Conservation (phyloP, 2,329 filamentous ascomycete genomes). For the Blumeria graminis region DNA sequence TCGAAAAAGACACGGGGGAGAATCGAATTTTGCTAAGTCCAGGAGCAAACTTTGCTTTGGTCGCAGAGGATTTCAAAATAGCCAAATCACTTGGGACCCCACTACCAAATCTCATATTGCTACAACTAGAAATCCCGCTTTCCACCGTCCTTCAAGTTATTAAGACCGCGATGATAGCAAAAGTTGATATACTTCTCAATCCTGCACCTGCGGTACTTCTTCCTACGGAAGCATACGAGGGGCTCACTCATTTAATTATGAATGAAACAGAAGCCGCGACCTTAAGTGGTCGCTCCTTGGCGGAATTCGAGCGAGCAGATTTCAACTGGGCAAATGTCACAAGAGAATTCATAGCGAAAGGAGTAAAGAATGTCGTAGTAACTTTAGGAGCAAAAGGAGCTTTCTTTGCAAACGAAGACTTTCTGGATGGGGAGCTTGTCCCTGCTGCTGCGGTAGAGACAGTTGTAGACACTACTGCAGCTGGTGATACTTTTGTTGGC, state of each 20-base stretch:
- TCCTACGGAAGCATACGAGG: slow-evolving; percentile 38
- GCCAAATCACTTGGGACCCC: slow-evolving; percentile 17
- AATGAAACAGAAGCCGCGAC: slow-evolving; percentile 78
- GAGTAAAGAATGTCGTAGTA: slow-evolving; percentile 56
- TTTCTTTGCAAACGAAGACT: slow-evolving; percentile 28
- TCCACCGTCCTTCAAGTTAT: slow-evolving; percentile 39
- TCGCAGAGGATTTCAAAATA: slow-evolving; percentile 17
- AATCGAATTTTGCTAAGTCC: slow-evolving; percentile 39
- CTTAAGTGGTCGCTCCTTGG: slow-evolving; percentile 27
- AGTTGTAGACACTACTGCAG: slow-evolving; percentile 82
- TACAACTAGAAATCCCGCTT: slow-evolving; percentile 59
- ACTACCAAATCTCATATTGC: slow-evolving; percentile 37
- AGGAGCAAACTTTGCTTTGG: slow-evolving; percentile 37
- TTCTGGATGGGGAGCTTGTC: slow-evolving; percentile 15
- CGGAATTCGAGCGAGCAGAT: slow-evolving; percentile 22
- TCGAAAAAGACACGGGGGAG: slow-evolving; percentile 31
- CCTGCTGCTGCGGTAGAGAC: slow-evolving; percentile 39
- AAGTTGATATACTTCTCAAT: slow-evolving; percentile 52
- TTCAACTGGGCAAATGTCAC: slow-evolving; percentile 18
- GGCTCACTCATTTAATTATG: slow-evolving; percentile 57
- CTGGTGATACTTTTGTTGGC: slow-evolving; percentile 85
- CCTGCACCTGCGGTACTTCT: slow-evolving; percentile 54
- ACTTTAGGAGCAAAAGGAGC: slow-evolving; percentile 68
- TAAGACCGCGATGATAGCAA: slow-evolving; percentile 21
- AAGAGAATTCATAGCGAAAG: slow-evolving; percentile 35